These are phyloP conservation scores for Cryptococcus sp. DNA, from an alignment of 1,284 basidiomycete species.

Conservation along the genomic window DNA sequence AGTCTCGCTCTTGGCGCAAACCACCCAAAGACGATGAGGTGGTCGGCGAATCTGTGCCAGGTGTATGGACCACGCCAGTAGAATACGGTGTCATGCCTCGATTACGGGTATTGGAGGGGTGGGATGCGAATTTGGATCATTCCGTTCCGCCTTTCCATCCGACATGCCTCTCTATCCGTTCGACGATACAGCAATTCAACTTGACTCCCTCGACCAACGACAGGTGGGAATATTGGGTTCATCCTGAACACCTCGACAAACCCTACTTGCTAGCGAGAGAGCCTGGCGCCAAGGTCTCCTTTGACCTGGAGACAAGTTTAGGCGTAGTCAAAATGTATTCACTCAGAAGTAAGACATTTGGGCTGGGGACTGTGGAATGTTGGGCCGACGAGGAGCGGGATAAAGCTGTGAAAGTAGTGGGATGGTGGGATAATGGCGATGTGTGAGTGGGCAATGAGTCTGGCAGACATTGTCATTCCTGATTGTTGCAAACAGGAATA, in stretches of 20 bases:
- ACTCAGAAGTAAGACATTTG: conserved; percentile 42
- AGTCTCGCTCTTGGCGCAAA: conserved; percentile 28
- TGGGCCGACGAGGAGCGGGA: conserved; percentile 45
- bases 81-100: conserved; percentile 47
- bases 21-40: conserved; percentile 17
- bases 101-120: conserved; percentile 40
- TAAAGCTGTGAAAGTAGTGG: conserved; percentile 30
- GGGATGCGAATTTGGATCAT: conserved; percentile 37
- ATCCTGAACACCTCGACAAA: conserved; percentile 47
- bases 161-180: conserved; percentile 39
- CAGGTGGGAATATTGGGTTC: conserved; percentile 50
- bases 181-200: conserved; percentile 36
- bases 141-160: conserved; percentile 38
- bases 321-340: conserved; percentile 51
- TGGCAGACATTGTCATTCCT: not conserved
- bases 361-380: conserved; percentile 47
- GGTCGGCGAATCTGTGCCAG: conserved; percentile 37
- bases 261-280: conserved; percentile 42
- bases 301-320: conserved; percentile 43
- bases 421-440: conserved; percentile 47
- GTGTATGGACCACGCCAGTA: conserved; percentile 36
- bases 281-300: conserved; percentile 41
- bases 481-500: conserved; percentile 13
- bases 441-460: conserved; percentile 27
- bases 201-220: conserved; percentile 37